These are phyloP conservation scores for Calonectria naviculata DNA, from an alignment of 2,329 filamentous ascomycete genomes.

Conservation along the genomic window DNA sequence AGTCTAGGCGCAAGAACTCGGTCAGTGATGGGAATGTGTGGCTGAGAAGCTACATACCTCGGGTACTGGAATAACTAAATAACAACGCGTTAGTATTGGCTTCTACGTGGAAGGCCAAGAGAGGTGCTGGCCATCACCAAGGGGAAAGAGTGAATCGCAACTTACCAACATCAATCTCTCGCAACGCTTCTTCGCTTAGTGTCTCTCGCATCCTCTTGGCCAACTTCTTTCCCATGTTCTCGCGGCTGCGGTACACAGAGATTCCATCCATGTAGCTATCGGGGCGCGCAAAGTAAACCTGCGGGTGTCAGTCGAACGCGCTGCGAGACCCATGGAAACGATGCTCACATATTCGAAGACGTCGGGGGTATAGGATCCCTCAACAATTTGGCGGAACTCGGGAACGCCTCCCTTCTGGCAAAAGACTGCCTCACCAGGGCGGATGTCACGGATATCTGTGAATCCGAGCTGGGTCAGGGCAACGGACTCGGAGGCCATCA, in stretches of 20 bases:
- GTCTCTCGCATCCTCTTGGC: constrained; percentile 77
- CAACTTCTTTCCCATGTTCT: constrained; percentile 87
- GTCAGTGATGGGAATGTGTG: neutral
- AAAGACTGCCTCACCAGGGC: constrained; percentile 87
- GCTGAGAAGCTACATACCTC: constrained; percentile 41
- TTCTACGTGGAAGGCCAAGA: too few species aligned
- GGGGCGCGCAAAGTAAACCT: constrained; percentile 85
- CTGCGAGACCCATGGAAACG: neutral
- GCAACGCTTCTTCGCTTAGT: constrained; percentile 75
- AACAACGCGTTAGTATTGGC: neutral
- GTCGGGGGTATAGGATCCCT: constrained; percentile 81
- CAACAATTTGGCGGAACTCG: constrained; percentile 79
- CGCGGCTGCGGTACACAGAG: constrained; percentile 83
- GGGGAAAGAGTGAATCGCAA: neutral
- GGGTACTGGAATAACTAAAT: constrained; percentile 77
- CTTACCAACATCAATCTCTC: constrained; percentile 77
- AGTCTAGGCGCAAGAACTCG: constrained; percentile 60
- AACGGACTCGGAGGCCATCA: constrained; percentile 91
- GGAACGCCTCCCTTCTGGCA: constrained; percentile 81
- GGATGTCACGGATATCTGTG: constrained; percentile 78
- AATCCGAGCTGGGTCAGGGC: constrained; percentile 87
- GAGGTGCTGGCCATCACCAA: too few species aligned
- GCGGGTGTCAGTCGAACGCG: neutral
- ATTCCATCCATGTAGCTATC: constrained; percentile 90
- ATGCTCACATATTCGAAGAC: neutral